Evolutionary conservation across 2,329 filamentous ascomycete genomes (phyloP), one percentile per base, ranked within the genome.

Genomic region (Fusarium sp.): DNA sequence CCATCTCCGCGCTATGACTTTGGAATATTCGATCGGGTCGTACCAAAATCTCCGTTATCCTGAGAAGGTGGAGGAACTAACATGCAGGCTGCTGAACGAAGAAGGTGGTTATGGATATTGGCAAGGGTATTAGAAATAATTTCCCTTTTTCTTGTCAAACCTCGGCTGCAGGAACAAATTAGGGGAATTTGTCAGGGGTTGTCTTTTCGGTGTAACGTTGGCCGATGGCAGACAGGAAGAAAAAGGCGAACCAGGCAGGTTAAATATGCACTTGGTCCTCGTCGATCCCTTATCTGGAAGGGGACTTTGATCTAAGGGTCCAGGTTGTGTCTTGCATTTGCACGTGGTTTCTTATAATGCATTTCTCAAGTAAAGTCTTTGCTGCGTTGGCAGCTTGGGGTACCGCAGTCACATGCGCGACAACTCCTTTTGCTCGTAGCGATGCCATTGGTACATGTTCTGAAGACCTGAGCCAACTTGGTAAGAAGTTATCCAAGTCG

Each of bases 401-500:
- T 7, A 44, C 76, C 11, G 69, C 71, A 11, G 69, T 77, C 12
- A 63, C 75, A 22, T 77, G 76, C 24, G 59, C 74, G 14, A 73
- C 55, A 22, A 55, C 74, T 54, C 68, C 74, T 6, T 44, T 64
- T 11, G 47, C 52, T 24, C 62, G 69, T 38, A 31, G 67, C 70
- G 57, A 78, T 63, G 57, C 66, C 35, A n/a, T 65, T 45, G 70
- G 77, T 36, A 57, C 69, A 24, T 75, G 75, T 6, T 69, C 74
- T 3, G 28, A 62, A 9, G 69, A 72, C 3, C 42, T 74, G n/a
- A 58, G 62, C 13, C 72, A 77, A 10, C 79, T 85, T 14, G 73
- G 70, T 1, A 42, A 70, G 22, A 78, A 75, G 52, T 80, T 85
- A 12, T 88, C 86, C 2, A 48, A 69, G 18, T 64, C 66, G 5